A percentile compares a stretch with the other conserved stretches of the same genome.
Evolutionary conservation across 306 rosid genomes (phyloP).

Genomic region (Cucumis cinereus): DNA sequence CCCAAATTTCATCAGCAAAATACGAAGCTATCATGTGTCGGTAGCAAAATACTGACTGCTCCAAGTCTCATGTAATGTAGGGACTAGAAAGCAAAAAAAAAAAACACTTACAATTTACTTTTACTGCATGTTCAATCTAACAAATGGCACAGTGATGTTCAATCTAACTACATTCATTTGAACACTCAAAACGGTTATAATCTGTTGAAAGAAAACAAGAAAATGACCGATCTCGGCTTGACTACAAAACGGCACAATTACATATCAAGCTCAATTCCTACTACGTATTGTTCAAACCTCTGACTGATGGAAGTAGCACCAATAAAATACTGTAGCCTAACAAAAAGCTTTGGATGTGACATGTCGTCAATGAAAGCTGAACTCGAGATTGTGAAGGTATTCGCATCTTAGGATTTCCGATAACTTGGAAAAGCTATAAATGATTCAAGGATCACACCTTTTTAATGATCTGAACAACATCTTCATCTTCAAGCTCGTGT

Average conservation of each 20-base stretch:
- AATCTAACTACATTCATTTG: not conserved
- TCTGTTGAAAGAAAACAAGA: not conserved
- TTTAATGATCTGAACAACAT: slow-evolving; percentile 91
- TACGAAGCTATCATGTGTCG: not conserved
- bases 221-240: not conserved
- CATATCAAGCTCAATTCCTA: slow-evolving; percentile 6
- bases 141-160: not conserved
- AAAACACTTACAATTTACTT: not conserved
- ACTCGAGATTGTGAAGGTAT: not conserved
- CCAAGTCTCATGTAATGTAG: not conserved
- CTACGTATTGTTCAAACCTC: not conserved
- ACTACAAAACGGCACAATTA: slow-evolving; percentile 2
- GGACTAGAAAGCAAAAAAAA: not conserved
- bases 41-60: not conserved
- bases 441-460: slow-evolving; percentile 37
- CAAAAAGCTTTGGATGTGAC: not conserved
- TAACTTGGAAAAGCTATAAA: not conserved
- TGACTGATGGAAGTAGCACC: not conserved
- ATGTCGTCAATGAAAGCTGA: not conserved
- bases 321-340: not conserved
- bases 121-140: not conserved
- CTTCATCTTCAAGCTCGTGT: slow-evolving; percentile 92
- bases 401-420: not conserved
- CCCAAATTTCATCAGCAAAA: not conserved
- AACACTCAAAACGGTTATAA: not conserved